Evolutionary conservation across 2,329 filamentous ascomycete species (phyloP).

Genomic region (Colletotrichum horii): DNA sequence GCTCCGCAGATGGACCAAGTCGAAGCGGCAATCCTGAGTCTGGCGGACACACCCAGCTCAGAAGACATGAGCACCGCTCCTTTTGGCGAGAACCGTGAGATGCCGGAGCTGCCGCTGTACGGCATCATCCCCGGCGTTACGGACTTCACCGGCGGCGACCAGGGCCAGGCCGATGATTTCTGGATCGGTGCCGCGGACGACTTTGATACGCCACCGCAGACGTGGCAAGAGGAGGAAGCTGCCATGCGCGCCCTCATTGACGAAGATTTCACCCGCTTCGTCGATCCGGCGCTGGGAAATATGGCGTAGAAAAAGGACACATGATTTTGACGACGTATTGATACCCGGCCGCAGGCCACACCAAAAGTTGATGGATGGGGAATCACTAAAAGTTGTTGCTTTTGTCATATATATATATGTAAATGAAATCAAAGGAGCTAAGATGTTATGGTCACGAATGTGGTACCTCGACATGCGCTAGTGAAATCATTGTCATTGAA

Average conservation of each 20-base stretch:
- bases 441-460: neutral
- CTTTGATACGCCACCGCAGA: conserved; percentile 29
- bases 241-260: conserved; percentile 45
- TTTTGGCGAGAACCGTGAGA: conserved; percentile 7
- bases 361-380: neutral
- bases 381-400: conserved; percentile 10
- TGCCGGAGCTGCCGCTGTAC: conserved; percentile 21
- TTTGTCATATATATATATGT: neutral
- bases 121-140: conserved; percentile 15
- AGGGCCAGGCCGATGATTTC: conserved; percentile 22
- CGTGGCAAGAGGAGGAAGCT: conserved; percentile 49
- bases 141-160: neutral
- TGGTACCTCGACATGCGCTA: neutral
- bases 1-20: conserved; percentile 9
- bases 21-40: conserved; percentile 16
- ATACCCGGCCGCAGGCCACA: conserved; percentile 20
- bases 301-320: neutral
- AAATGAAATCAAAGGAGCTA: neutral
- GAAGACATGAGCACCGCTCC: neutral
- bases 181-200: conserved; percentile 38
- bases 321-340: conserved; percentile 7
- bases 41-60: conserved; percentile 23
- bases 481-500: neutral
- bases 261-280: conserved; percentile 10
- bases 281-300: conserved; percentile 20